Evolutionary conservation across 495 filamentous ascomycete species (phyloP), one percentile per base, ranked within the genome.

Genomic region (Beverwykella pulmonaria): DNA sequence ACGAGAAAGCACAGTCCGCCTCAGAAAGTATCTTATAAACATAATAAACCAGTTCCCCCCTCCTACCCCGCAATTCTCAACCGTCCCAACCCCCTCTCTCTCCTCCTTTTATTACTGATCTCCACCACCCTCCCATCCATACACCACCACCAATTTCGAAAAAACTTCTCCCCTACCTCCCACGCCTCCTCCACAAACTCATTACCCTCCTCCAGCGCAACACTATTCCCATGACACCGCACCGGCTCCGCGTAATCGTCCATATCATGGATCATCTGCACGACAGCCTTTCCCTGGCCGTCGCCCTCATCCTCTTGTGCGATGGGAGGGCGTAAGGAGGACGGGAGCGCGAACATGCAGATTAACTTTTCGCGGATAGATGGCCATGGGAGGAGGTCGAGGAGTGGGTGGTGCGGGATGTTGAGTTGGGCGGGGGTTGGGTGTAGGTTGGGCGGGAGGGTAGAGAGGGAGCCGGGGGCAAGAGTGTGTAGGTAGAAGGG

Each of bases 311-410:
- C 75, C 30, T 76, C 77, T 32, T 67, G 67, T 6, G 79, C 79
- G 5, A 53, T 63, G n/a, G 70, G 50, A 15, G 79, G 81, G 4
- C 79, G 78, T n/a, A 74, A 58, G 14, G 71, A 53, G 0, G 73
- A 66, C 0, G 81, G 80, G 10, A 82, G 68, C 14, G 63, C 59
- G 41, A 84, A 72, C 1, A 82, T 68, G 54, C 68, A 69, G 63
- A 84, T 79, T 25, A 82, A 58, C 59, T 80, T 80, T 39, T 81
- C 76, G 27, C 82, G 77, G 17, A 76, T 74, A 17, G 61, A 68
- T 0, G 82, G 81, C 82, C 82, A 84, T 8, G 82, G 82, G 1
- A 84, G 71, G 23, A 81, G 59, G 67, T 84, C 82, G 2, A 84
- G 41, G 12, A 83, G 41, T 1, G 82, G 82, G 64, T 84, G 82